Evolutionary conservation across 2,329 filamentous ascomycete genomes (phyloP), one percentile per base, ranked within the genome.

Genomic region (Juglanconis oblonga): DNA sequence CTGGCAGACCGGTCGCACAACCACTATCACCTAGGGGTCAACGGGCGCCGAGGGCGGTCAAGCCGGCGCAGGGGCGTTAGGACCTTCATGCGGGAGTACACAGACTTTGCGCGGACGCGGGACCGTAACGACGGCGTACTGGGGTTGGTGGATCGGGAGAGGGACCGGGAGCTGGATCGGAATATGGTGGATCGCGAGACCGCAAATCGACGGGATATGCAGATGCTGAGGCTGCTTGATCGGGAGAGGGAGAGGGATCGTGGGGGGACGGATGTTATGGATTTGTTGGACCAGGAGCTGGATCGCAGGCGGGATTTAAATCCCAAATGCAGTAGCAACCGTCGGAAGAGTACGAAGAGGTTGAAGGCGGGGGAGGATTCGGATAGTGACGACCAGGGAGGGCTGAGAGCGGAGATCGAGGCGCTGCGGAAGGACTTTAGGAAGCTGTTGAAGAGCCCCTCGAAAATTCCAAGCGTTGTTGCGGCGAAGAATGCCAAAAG

Each of bases 141-240:
- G 49, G 44, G 14, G 31, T 29, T 11, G 42, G 38, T 40, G 4
- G 60, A 56, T 14, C 40, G 33, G 3, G 57, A 59, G 49, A 13
- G 52, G 52, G 52, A 42, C 31, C 42, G 60, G 13, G 48, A 53
- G n/a, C 29, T 11, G 11, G 51, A 58, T 42, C 24, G 45, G 55
- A 40, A 58, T 10, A 55, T 58, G 32, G 51, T 42, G 2, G 36
- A 58, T 48, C 44, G 38, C 17, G 59, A 54, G 3, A 52, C 38
- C 17, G 42, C 33, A 17, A 33, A 52, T 24, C 14, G 50, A 51
- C 47, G 51, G 14, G 51, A 61, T 32, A 36, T 29, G 14, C 47
- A 24, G 17, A 40, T 58, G 56, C 40, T 61, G 45, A 50, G 31
- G 38, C 47, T 58, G 32, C 17, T 61, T 14, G 59, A 58, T 33